These are phyloP conservation scores for Sclerotiophoma versabilis DNA, from an alignment of 2,329 filamentous ascomycete species.

Conservation along the genomic window DNA sequence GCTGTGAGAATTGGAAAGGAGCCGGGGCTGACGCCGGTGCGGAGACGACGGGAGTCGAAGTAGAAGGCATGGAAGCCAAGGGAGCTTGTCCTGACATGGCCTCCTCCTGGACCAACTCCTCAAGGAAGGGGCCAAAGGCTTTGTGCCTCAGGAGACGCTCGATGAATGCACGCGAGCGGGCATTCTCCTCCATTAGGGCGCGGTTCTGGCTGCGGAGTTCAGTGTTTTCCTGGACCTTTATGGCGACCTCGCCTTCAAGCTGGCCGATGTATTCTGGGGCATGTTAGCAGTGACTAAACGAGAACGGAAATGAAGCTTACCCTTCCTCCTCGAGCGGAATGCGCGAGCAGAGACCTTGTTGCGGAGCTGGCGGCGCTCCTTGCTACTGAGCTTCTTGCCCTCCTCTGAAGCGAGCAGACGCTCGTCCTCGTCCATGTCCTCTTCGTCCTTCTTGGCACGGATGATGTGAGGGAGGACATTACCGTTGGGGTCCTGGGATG, in stretches of 20 bases:
- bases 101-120: conserved; percentile 52
- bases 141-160: conserved; percentile 68
- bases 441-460: conserved; percentile 87
- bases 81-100: conserved; percentile 41
- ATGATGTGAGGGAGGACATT: conserved; percentile 70
- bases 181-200: conserved; percentile 83
- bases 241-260: conserved; percentile 86
- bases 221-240: conserved; percentile 82
- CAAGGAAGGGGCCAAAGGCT: conserved; percentile 56
- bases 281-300: conserved; percentile 56
- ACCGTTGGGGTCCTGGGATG: conserved; percentile 58
- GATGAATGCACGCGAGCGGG: conserved; percentile 83
- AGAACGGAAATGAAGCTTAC: conserved; percentile 62
- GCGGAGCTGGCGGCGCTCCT: conserved; percentile 93
- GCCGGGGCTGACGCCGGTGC: conserved; percentile 61
- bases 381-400: conserved; percentile 98
- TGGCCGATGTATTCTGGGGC: conserved; percentile 90
- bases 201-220: conserved; percentile 83
- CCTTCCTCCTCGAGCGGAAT: conserved; percentile 97
- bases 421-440: conserved; percentile 99
- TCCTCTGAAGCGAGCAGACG: conserved; percentile 92
- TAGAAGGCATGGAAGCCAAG: conserved; percentile 37
- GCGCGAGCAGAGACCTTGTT: conserved; percentile 99
- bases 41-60: conserved; percentile 39
- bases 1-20: conserved; percentile 52